Base-by-base conservation (phyloP, 768 basidiomycete genomes). In the Multifurca ochricompacta region DNA sequence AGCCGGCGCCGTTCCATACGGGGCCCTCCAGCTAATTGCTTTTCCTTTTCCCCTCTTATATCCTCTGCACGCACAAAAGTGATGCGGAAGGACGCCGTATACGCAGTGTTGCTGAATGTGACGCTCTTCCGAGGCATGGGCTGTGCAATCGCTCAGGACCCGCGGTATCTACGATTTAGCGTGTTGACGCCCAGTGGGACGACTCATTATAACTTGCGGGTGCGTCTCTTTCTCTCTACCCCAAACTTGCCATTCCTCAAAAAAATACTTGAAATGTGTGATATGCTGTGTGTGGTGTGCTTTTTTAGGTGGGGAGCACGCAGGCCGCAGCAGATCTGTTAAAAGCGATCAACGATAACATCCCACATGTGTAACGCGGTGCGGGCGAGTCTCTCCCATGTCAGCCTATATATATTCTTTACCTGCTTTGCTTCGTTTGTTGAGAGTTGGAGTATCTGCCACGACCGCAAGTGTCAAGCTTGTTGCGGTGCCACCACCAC, bases 71-170 rank as follows among this genome's bases (percentile, higher is more conserved):
- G 14, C 40, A 23, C 45, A 54, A 3, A 61, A 90, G 88, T 91
- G 18, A 89, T 91, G 87, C 78, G 88, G 58, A 90, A 89, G 66
- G 88, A 91, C 62, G 88, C 87, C 0, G 87, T 90, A 18, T 84
- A 81, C 65, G 75, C 85, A 2, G 67, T 90, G 48, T 64, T 91
- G 53, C 72, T 91, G 40, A 91, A 91, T 62, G 78, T 83, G 45
- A 79, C 83, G 43, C 71, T 91, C 48, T 91, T 90, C 74, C 72
- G 73, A 62, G 88, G 88, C 30, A 91, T 91, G 87, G 76, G 75
- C 51, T 86, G 82, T 67, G 72, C 71, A 54, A 63, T 85, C 52
- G 83, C 85, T 16, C 85, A 86, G 65, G 87, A 91, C 63, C 85
- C 86, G 16, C 79, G 87, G 61, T 91, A 89, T 69, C 64, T 91